Evolutionary conservation across 2,329 filamentous ascomycete species (phyloP).

Genomic region (Didymella lethalis): DNA sequence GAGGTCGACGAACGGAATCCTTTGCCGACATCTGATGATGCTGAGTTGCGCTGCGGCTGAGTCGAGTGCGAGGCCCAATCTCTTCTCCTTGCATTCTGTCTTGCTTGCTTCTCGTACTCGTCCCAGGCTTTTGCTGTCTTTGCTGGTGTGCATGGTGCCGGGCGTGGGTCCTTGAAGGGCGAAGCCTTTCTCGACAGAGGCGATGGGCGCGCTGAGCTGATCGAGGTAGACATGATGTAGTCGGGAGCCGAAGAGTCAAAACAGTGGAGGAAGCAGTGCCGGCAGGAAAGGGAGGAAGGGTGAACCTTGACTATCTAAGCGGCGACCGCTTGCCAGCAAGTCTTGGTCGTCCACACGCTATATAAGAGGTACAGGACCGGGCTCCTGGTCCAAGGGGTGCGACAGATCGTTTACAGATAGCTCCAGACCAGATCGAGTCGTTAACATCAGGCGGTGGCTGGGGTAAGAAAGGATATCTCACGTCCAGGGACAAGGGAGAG

Average conservation of each 20-base stretch:
- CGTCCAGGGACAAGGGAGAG: conserved; percentile 22
- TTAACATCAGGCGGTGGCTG: conserved; percentile 23
- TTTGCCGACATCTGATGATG: conserved; percentile 31
- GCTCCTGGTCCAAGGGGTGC: conserved; percentile 41
- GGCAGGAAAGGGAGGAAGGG: conserved; percentile 27
- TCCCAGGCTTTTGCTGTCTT: conserved; percentile 48
- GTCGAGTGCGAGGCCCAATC: conserved; percentile 28
- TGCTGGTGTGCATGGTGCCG: conserved; percentile 38
- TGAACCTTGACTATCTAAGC: conserved; percentile 26
- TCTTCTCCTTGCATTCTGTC: conserved; percentile 43
- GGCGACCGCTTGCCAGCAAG: conserved; percentile 39
- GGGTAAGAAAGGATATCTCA: conserved; percentile 13
- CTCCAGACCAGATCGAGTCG: conserved; percentile 26
- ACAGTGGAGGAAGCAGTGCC: conserved; percentile 20
- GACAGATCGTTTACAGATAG: conserved; percentile 47
- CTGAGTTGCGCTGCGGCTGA: conserved; percentile 31
- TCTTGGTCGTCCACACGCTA: conserved; percentile 41
- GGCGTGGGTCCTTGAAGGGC: conserved; percentile 39
- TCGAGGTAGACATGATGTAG: conserved; percentile 25
- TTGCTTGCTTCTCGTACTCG: conserved; percentile 44
- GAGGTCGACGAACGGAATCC: conserved; percentile 16
- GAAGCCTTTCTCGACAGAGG: conserved; percentile 37
- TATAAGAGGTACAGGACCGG: conserved; percentile 44
- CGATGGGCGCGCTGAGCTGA: conserved; percentile 32
- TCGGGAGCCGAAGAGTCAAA: conserved; percentile 15